Evolutionary conservation across 768 basidiomycete genomes (phyloP), one percentile per base, ranked within the genome.

Genomic region (Mycena leptocephala): DNA sequence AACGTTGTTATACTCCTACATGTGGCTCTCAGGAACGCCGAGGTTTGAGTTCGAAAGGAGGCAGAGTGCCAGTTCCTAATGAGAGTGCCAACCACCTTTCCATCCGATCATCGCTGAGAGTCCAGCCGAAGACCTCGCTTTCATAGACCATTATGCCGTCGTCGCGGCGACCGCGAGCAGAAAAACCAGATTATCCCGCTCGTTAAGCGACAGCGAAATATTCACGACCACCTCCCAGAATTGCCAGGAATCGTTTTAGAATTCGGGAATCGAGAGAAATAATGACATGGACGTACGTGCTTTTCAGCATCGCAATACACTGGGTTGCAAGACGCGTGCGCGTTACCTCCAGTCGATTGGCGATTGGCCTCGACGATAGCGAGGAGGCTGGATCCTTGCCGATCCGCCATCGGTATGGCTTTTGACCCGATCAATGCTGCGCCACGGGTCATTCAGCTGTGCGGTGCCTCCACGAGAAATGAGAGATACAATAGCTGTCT

Each of bases 251-350:
- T n/a, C 28, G 16, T 41, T n/a, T n/a, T n/a, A n/a, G n/a, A 64
- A 30, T 9, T 26, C 5, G n/a, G 24, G 11, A 10, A 37, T 37
- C 22, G 28, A 20, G 26, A 22, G 43, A n/a, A 66, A n/a, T n/a
- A n/a, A n/a, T n/a, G n/a, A n/a, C n/a, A n/a, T n/a, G 18, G 32
- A 66, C 46, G 48, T 16, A 66, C 64, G 46, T 66, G 64, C 24
- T n/a, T 35, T 51, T 66, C 33, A 51, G 43, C 46, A 51, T 48
- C 22, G 64, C 64, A 26, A 33, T 66, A 51, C 64, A 66, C 35
- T 66, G 64, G 43, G 46, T 28, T 32, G 64, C 43, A 51, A 66
- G 64, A 30, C 64, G 64, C 46, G 28, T n/a, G 26, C 64, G 64
- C 43, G 64, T 46, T 30, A 32, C 64, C 6, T 51, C 64, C 46